Evolutionary conservation across 768 basidiomycete genomes (phyloP).

Genomic region (Austroboletus eburneus): DNA sequence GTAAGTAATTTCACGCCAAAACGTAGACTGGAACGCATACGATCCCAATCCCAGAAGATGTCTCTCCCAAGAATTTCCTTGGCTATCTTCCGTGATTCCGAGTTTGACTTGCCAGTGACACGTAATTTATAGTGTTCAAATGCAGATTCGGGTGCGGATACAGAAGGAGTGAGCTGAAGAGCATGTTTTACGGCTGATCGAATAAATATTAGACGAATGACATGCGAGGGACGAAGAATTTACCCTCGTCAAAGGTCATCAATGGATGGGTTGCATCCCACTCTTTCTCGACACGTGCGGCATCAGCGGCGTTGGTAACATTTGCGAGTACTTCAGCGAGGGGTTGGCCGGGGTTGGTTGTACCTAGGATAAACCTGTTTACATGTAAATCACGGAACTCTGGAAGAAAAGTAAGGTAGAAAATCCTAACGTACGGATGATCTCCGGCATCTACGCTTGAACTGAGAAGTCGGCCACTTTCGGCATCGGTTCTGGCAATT

Average conservation of each 20-base stretch:
- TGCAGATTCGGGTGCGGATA: slow-evolving; percentile 37
- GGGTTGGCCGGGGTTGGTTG: slow-evolving; percentile 42
- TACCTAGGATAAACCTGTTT: slow-evolving; percentile 62
- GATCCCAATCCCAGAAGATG: slow-evolving; percentile 88
- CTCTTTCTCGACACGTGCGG: slow-evolving; percentile 68
- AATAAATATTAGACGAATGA: neutral
- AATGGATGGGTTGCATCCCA: slow-evolving; percentile 70
- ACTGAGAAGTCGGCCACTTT: slow-evolving; percentile 79
- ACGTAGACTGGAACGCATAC: slow-evolving; percentile 40
- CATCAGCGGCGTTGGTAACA: slow-evolving; percentile 61
- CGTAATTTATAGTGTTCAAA: slow-evolving; percentile 56
- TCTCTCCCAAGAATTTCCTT: slow-evolving; percentile 56
- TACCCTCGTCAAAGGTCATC: slow-evolving; percentile 84
- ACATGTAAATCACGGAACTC: slow-evolving; percentile 7
- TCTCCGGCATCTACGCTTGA: slow-evolving; percentile 80
- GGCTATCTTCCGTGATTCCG: slow-evolving; percentile 70
- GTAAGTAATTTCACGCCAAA: neutral
- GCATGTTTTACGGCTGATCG: slow-evolving; percentile 22
- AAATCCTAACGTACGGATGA: slow-evolving; percentile 46
- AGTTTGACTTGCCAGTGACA: slow-evolving; percentile 63
- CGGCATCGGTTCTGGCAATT: slow-evolving; percentile 90
- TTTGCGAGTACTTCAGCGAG: slow-evolving; percentile 68
- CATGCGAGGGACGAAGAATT: slow-evolving; percentile 44
- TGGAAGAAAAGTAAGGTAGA: slow-evolving; percentile 5
- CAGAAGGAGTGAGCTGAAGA: slow-evolving; percentile 15